Evolutionary conservation across 2,329 filamentous ascomycete genomes (phyloP).

Genomic region (Colletotrichum sp.): DNA sequence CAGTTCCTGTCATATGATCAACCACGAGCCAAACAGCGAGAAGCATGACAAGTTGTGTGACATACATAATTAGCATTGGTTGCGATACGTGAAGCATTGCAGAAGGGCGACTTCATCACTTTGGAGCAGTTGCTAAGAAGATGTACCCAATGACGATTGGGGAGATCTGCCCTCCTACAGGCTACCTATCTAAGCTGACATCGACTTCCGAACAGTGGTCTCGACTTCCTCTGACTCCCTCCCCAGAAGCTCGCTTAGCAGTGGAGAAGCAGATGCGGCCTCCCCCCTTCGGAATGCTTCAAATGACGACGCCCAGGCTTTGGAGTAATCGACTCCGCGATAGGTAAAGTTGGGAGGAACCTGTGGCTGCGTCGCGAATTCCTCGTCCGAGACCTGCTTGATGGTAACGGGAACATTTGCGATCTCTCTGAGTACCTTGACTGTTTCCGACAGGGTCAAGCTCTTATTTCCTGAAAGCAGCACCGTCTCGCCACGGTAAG

Average conservation of each 20-base stretch:
- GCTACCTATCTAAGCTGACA: not conserved
- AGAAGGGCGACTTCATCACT: too few relatives aligned
- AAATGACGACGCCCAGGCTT: not conserved
- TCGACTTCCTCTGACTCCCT: not conserved
- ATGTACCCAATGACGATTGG: not conserved
- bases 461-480: constrained; percentile 20
- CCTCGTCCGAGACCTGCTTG: not conserved
- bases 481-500: not conserved
- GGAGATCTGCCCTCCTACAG: not conserved
- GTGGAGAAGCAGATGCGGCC: not conserved
- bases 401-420: not conserved
- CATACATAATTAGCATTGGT: too few relatives aligned
- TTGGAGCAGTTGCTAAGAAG: not conserved
- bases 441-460: constrained; percentile 17
- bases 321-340: not conserved
- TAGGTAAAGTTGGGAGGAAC: not conserved
- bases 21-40: too few relatives aligned
- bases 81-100: too few relatives aligned
- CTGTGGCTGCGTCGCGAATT: not conserved
- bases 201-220: not conserved
- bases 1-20: too few relatives aligned
- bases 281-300: not conserved
- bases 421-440: not conserved
- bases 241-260: not conserved
- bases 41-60: too few relatives aligned